These are phyloP conservation scores for Pseudoneurospora amorphoporcata DNA, from an alignment of 495 filamentous ascomycete species.

Conservation along the genomic window DNA sequence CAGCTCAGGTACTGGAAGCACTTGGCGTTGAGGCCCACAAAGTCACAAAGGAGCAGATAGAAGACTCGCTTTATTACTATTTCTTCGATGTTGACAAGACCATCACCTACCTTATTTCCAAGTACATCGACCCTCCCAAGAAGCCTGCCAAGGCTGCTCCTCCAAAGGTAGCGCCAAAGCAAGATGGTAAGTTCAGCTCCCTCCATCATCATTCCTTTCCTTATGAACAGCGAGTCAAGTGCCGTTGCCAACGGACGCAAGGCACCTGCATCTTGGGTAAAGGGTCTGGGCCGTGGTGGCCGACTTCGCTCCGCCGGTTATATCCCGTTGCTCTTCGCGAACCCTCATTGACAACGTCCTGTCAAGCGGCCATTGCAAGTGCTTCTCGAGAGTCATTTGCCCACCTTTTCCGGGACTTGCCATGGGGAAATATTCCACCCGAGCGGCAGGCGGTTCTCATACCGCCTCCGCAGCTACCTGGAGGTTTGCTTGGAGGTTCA, in stretches of 20 bases:
- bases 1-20: slow-evolving; percentile 41
- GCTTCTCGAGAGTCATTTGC: slow-evolving; percentile 4
- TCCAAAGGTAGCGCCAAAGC: slow-evolving; percentile 25
- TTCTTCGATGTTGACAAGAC: slow-evolving; percentile 87
- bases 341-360: neutral
- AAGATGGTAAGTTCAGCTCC: slow-evolving; percentile 40
- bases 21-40: slow-evolving; percentile 41
- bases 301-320: neutral
- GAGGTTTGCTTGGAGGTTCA: slow-evolving; percentile 69
- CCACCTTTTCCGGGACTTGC: slow-evolving; percentile 68
- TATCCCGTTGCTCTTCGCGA: neutral
- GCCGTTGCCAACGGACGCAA: neutral
- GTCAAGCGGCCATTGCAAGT: neutral
- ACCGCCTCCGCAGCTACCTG: slow-evolving; percentile 48
- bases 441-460: slow-evolving; percentile 60
- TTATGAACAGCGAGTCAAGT: neutral
- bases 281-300: neutral
- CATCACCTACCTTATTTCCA: slow-evolving; percentile 65
- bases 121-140: slow-evolving; percentile 30
- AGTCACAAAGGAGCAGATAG: slow-evolving; percentile 60
- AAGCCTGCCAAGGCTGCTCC: slow-evolving; percentile 14
- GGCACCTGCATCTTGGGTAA: neutral
- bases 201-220: neutral
- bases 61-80: slow-evolving; percentile 90
- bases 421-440: slow-evolving; percentile 71